Percentiles rank a stretch among this genome's conserved stretches.
Conservation (phyloP, 108 stramenopile genomes). For the Fragilariopsis cylindrus region DNA sequence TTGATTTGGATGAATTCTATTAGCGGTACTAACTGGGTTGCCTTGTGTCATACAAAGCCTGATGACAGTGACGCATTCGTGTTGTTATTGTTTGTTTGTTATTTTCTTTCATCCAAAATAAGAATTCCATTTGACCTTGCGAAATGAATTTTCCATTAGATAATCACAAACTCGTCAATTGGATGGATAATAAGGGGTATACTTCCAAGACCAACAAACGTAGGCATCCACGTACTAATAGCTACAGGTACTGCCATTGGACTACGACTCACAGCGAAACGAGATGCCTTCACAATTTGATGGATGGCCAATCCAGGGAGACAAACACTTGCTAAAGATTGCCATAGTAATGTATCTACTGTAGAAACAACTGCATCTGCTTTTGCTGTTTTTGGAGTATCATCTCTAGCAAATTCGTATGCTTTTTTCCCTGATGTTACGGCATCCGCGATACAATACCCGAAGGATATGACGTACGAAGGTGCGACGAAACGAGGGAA, state of each 20-base stretch:
- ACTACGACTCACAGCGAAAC: conserved; percentile 55
- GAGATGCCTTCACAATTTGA: conserved; percentile 63
- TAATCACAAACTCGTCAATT: conserved; percentile 73
- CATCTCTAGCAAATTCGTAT: conserved; percentile 6
- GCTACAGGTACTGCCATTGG: conserved; percentile 47
- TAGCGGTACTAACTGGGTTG: too few species aligned
- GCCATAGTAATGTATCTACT: conserved; percentile 68
- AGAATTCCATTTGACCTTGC: conserved; percentile 23
- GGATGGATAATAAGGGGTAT: conserved; percentile 78
- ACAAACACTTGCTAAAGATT: conserved; percentile 64
- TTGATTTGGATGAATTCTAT: too few species aligned
- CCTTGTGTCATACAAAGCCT: too few species aligned
- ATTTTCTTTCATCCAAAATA: conserved; percentile 4
- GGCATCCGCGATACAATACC: conserved; percentile 80
- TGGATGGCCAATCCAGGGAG: conserved; percentile 83
- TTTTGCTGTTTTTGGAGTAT: conserved; percentile 23
- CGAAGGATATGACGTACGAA: conserved; percentile 75
- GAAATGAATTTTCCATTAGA: conserved; percentile 61
- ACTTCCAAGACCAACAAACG: conserved; percentile 57
- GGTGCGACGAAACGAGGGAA: conserved; percentile 71
- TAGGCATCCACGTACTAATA: conserved; percentile 71
- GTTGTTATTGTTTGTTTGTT: too few species aligned
- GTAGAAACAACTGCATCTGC: conserved; percentile 53
- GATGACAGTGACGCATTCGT: too few species aligned
- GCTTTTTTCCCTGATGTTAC: conserved; percentile 56